These are phyloP conservation scores for Furcasterigmium furcatum DNA, from an alignment of 2,329 filamentous ascomycete genomes.

Conservation along the genomic window DNA sequence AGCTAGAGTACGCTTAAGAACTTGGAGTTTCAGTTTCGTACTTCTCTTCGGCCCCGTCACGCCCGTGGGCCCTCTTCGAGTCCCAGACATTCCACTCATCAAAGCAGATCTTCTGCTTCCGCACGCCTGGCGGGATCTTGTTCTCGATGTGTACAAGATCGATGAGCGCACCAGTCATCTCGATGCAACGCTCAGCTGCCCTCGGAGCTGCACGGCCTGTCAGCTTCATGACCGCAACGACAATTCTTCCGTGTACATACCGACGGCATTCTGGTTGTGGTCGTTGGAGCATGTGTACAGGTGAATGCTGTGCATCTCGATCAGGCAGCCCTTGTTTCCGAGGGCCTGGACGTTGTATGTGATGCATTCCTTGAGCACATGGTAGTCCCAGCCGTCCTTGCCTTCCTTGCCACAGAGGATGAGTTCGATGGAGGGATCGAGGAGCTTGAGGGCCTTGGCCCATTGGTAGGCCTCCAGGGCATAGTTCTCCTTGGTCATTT, in stretches of 20 bases:
- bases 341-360: constrained; percentile 30
- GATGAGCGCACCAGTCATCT: constrained; percentile 65
- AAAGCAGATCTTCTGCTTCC: constrained; percentile 70
- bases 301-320: constrained; percentile 81
- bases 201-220: constrained; percentile 50
- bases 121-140: constrained; percentile 52
- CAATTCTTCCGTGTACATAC: constrained; percentile 1
- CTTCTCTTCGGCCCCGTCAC: constrained; percentile 67
- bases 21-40: neutral
- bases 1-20: too few species aligned
- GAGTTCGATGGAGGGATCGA: constrained; percentile 65
- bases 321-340: constrained; percentile 38
- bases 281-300: constrained; percentile 64
- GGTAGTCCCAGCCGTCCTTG: constrained; percentile 66
- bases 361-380: constrained; percentile 68
- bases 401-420: constrained; percentile 74
- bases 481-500: constrained; percentile 68
- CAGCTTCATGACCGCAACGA: neutral
- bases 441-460: constrained; percentile 69
- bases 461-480: constrained; percentile 66
- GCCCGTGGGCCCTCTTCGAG: constrained; percentile 65
- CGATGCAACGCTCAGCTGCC: constrained; percentile 69
- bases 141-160: constrained; percentile 73
- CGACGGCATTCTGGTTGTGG: constrained; percentile 47
- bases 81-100: constrained; percentile 88